These are phyloP conservation scores for Gelatoporia subvermispora DNA, from an alignment of 768 basidiomycete species.

Conservation along the genomic window DNA sequence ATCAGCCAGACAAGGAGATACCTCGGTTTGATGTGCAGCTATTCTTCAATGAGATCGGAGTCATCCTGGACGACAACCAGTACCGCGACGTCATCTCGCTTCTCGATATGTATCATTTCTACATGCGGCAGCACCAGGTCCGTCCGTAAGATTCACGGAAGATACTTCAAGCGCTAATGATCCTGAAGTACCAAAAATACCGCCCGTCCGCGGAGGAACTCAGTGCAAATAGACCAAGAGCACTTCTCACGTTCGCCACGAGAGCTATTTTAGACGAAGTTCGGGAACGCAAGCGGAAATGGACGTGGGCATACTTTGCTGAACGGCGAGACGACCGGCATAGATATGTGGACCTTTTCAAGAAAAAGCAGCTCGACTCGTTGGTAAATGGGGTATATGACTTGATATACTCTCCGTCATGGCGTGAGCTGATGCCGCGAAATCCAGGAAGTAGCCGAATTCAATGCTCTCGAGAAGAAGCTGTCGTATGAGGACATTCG, in stretches of 20 bases:
- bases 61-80: conserved; percentile 88
- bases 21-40: conserved; percentile 87
- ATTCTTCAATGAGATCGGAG: conserved; percentile 88
- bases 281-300: conserved; percentile 74
- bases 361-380: conserved; percentile 58
- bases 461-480: conserved; percentile 73
- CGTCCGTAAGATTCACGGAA: background rate
- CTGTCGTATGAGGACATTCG: conserved; percentile 92
- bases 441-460: conserved; percentile 42
- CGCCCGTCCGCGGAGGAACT: conserved; percentile 64
- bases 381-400: conserved; percentile 50
- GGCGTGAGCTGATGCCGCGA: background rate
- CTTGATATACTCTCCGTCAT: background rate
- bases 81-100: conserved; percentile 91
- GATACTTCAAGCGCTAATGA: background rate
- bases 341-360: conserved; percentile 79
- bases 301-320: conserved; percentile 91
- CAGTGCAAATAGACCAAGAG: conserved; percentile 51
- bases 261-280: conserved; percentile 79
- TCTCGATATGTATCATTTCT: conserved; percentile 95
- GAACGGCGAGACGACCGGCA: conserved; percentile 86
- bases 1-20: conserved; percentile 63
- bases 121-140: conserved; percentile 78
- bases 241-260: conserved; percentile 73
- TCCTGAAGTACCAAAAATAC: conserved; percentile 72